Conservation (phyloP, 208 protist species). For the Acanthamoeba lenticulata region DNA sequence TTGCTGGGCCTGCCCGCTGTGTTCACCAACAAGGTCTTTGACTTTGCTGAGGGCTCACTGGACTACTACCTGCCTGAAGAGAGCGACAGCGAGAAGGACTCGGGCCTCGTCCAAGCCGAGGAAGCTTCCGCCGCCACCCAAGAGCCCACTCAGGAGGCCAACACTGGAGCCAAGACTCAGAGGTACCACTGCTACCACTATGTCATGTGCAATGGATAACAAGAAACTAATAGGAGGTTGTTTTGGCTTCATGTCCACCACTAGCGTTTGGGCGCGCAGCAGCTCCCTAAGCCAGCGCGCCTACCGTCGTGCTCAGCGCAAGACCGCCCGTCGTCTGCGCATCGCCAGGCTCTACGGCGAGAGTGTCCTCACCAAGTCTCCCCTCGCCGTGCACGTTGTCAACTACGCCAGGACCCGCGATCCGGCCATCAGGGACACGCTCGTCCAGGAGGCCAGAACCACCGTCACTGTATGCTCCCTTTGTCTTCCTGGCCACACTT, state of each 20-base stretch:
- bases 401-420: not conserved
- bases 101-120: not conserved
- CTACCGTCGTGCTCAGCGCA: not conserved
- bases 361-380: not conserved
- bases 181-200: not conserved
- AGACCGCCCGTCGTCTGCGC: not conserved
- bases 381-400: not conserved
- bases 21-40: not conserved
- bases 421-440: not conserved
- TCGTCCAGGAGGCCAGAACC: not conserved
- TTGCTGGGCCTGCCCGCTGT: not conserved
- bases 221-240: too few species aligned
- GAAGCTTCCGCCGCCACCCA: not conserved
- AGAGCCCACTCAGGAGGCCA: not conserved
- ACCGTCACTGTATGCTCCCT: not conserved
- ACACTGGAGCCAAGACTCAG: not conserved
- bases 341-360: slow-evolving; percentile 1
- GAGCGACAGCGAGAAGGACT: not conserved
- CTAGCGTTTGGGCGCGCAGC: not conserved
- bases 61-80: slow-evolving; percentile 39
- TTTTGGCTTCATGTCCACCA: not conserved
- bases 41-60: slow-evolving; percentile 14
- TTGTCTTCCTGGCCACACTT: too few species aligned
- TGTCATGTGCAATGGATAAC: not conserved
- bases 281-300: not conserved